Evolutionary conservation across 2,329 filamentous ascomycete genomes (phyloP).

Genomic region (Lomentospora prolificans): DNA sequence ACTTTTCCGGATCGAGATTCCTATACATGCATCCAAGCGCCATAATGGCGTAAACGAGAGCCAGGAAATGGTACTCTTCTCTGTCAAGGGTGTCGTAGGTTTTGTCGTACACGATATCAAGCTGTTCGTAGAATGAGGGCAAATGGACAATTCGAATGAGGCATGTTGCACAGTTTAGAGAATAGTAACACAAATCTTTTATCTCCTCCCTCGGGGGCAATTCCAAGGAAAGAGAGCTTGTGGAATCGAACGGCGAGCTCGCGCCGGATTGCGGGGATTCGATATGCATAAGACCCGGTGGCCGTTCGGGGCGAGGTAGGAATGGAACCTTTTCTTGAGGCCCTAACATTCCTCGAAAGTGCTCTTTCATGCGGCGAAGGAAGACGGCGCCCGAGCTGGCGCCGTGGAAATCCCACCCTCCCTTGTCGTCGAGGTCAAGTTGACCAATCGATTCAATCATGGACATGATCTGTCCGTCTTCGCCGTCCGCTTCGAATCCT

Average conservation of each 20-base stretch:
- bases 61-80: conserved; percentile 59
- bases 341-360: conserved; percentile 70
- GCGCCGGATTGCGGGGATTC: conserved; percentile 59
- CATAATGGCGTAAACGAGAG: conserved; percentile 59
- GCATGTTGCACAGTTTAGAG: conserved; percentile 47
- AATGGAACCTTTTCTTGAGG: conserved; percentile 51
- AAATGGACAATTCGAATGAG: conserved; percentile 65
- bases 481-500: not conserved
- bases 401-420: conserved; percentile 91
- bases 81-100: conserved; percentile 51
- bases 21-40: conserved; percentile 66
- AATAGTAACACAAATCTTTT: conserved; percentile 42
- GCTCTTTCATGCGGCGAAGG: conserved; percentile 74
- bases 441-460: conserved; percentile 93
- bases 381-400: conserved; percentile 89
- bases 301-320: conserved; percentile 39
- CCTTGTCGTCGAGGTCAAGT: conserved; percentile 82
- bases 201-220: conserved; percentile 57
- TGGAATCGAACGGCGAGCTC: conserved; percentile 53
- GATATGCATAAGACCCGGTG: conserved; percentile 44
- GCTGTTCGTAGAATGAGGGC: conserved; percentile 67
- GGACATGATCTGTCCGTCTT: conserved; percentile 68
- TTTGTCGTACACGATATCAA: conserved; percentile 69
- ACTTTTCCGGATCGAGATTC: conserved; percentile 43
- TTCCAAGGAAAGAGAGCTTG: conserved; percentile 46